Evolutionary conservation across 164 flowering plant genomes (phyloP).

Genomic region (Annona squamosa): DNA sequence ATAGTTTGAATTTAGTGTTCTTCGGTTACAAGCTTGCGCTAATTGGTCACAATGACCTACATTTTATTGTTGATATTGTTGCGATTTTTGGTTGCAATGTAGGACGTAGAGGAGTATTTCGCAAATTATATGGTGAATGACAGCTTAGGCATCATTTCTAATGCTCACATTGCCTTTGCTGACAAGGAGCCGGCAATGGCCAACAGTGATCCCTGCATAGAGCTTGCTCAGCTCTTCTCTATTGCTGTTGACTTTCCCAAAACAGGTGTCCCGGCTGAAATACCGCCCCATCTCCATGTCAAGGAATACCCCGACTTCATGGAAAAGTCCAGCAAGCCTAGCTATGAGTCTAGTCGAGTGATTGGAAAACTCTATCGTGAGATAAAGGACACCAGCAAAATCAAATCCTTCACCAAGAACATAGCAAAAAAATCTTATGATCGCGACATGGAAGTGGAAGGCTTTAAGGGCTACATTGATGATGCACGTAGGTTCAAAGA

Average conservation of each 20-base stretch:
- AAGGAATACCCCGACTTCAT: constrained; percentile 83
- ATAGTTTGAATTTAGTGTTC: no score
- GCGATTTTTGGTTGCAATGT: constrained; percentile 9
- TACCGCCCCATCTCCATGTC: constrained; percentile 46
- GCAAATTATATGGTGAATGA: constrained; percentile 71
- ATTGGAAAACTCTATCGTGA: constrained; percentile 45
- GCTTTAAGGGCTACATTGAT: constrained; percentile 49
- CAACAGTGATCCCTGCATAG: constrained; percentile 36
- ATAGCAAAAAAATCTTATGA: constrained; percentile 59
- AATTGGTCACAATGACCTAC: no score
- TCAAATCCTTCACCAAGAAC: constrained; percentile 44
- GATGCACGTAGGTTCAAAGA: constrained; percentile 62
- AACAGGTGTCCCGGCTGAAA: constrained; percentile 75
- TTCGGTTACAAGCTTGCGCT: no score
- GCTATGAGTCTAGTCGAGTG: constrained; percentile 42
- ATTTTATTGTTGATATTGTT: no score
- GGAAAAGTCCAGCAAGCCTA: constrained; percentile 72
- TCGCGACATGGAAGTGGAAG: constrained; percentile 66
- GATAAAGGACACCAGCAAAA: constrained; percentile 38
- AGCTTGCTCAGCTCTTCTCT: constrained; percentile 63
- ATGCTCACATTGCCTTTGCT: constrained; percentile 72
- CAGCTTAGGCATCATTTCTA: constrained; percentile 73
- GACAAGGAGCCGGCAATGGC: constrained; percentile 51
- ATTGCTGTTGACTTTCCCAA: constrained; percentile 85
- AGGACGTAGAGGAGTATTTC: constrained; percentile 78